These are phyloP conservation scores for Populus ilicifolia DNA, from an alignment of 345 rosid genomes.

Conservation along the genomic window DNA sequence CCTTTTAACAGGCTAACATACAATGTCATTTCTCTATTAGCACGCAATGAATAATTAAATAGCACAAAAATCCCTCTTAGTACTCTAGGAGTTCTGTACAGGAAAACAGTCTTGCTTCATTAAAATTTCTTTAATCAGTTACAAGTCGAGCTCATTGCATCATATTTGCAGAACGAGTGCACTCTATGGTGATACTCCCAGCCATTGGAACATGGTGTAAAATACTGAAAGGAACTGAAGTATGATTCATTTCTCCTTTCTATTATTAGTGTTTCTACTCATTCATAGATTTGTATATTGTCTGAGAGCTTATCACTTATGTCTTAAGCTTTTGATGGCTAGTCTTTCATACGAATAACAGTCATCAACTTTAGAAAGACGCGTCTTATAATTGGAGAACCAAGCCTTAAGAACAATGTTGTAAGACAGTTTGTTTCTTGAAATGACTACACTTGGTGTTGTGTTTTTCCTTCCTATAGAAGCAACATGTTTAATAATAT, in stretches of 20 bases:
- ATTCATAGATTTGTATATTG: not conserved
- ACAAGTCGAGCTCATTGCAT: too few species aligned
- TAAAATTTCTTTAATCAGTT: too few species aligned
- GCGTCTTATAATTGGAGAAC: not conserved
- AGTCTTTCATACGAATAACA: not conserved
- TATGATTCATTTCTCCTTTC: not conserved
- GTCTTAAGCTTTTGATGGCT: not conserved
- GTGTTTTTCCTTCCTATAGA: too few species aligned
- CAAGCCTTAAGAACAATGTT: not conserved
- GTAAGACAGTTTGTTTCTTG: not conserved
- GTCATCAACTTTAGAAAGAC: not conserved
- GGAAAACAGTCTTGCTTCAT: not conserved
- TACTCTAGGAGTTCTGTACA: too few species aligned
- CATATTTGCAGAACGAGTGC: not conserved
- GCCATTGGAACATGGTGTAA: too few species aligned
- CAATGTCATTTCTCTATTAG: not conserved
- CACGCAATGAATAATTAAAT: not conserved
- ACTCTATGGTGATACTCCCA: not conserved
- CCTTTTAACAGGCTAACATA: not conserved
- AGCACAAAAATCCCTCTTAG: not conserved
- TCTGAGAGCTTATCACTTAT: not conserved
- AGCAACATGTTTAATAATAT: too few species aligned
- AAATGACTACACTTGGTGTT: too few species aligned
- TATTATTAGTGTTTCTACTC: too few species aligned
- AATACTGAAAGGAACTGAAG: not conserved